Base-by-base conservation (phyloP, 2,329 filamentous ascomycete genomes). In the Cryphonectria japonica region DNA sequence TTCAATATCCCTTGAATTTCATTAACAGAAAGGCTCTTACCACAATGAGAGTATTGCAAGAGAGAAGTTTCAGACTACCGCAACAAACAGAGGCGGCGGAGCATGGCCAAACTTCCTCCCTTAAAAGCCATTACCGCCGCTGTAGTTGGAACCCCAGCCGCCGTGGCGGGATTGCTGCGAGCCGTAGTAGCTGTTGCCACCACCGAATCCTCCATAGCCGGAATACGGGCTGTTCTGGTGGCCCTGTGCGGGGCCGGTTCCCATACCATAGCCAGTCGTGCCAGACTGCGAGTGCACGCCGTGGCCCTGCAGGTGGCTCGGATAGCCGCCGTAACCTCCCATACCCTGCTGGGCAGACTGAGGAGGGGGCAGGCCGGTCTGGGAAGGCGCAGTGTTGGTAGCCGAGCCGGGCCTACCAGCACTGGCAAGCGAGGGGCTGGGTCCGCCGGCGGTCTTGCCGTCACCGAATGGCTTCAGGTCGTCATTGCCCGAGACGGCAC, bases 121-220 rank as follows among this genome's bases (percentile, higher is more conserved):
- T 66, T 71, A 69, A 63, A 71, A 69, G 66, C 52, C 65, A 39
- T 67, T 67, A 59, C 57, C 67, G 66, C 71, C 71, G 54, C 71
- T 69, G 83, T 89, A 89, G 84, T 89, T 89, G 75, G 83, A 84
- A 75, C 87, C 87, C 87, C 87, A 89, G 76, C 87, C 87, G n/a
- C 71, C 69, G 46, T 71, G 71, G 74, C 86, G 84, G 73, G 84
- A 84, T 77, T 83, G 83, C 76, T 83, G 82, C 74, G 85, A 80
- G 69, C 76, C 76, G 39, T 77, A 82, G 77, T 87, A 87, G 80
- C 85, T 86, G 57, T 67, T 70, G 74, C 80, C 83, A 72, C 81
- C 82, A 73, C 83, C 82, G 67, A 85, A 87, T 66, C 82, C 83
- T 67, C 83, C 84, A 73, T 88, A 89, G 34, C 83, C 84, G 62